These are phyloP conservation scores for Leucaena leucocephala DNA, from an alignment of 306 rosid genomes.

Conservation along the genomic window DNA sequence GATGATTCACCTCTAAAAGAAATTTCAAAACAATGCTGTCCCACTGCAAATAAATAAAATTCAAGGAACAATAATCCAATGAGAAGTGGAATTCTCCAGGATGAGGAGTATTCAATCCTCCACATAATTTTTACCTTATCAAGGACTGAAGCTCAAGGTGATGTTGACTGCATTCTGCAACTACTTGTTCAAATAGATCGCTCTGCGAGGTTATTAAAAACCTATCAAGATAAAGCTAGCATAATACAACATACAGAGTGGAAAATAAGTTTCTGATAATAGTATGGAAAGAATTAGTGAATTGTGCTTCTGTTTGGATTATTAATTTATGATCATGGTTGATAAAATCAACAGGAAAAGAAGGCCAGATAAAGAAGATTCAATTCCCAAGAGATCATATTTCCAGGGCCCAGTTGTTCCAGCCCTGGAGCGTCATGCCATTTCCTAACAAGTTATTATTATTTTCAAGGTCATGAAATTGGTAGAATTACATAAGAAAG, in stretches of 20 bases:
- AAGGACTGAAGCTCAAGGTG: constrained; percentile 52
- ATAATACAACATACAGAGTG: constrained; percentile 24
- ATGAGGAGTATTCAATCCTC: not conserved
- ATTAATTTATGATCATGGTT: not conserved
- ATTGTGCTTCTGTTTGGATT: constrained; percentile 1
- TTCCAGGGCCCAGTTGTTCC: constrained; percentile 17
- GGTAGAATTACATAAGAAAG: constrained; percentile 7
- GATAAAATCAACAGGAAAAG: constrained; percentile 9
- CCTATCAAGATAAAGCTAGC: constrained; percentile 27
- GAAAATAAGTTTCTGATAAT: not conserved
- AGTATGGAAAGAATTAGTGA: not conserved
- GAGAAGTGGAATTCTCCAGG: not conserved
- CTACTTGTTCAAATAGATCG: constrained; percentile 51
- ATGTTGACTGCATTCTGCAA: constrained; percentile 52
- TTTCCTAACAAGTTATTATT: constrained; percentile 4
- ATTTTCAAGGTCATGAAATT: not conserved
- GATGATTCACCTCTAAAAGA: not conserved
- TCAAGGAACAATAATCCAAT: not conserved
- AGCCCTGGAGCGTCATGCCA: not conserved
- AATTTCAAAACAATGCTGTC: not conserved
- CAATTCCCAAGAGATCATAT: constrained; percentile 21
- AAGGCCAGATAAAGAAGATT: constrained; percentile 5
- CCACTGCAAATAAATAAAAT: not conserved
- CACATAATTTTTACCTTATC: constrained; percentile 41
- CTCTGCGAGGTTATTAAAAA: constrained; percentile 41